A percentile compares a stretch with the other conserved stretches of the same genome.
These are phyloP conservation scores for Vitis hybrid DNA, from an alignment of 177 flowering plant genomes.

Conservation along the genomic window DNA sequence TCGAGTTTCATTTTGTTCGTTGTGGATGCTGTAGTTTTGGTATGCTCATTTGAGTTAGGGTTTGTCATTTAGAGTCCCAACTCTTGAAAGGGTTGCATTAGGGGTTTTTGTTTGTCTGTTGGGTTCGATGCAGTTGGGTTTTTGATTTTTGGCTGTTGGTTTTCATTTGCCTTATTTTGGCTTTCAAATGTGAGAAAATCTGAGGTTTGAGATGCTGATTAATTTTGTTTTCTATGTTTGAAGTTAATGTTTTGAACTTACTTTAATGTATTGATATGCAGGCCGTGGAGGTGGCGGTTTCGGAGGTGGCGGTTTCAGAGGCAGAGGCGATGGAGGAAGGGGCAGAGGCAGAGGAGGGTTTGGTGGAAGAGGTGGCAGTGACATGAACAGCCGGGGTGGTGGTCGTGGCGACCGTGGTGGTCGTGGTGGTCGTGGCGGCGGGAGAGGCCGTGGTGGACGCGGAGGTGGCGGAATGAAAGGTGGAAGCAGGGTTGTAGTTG, in stretches of 20 bases:
- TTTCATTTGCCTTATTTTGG: no score
- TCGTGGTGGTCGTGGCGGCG: constrained; percentile 45
- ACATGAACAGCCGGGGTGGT: constrained; percentile 34
- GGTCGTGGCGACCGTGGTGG: constrained; percentile 27
- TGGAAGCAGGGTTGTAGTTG: constrained; percentile 77
- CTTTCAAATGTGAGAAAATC: no score
- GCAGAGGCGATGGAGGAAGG: constrained; percentile 38
- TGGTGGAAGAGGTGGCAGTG: constrained; percentile 21
- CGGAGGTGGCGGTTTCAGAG: constrained; percentile 31
- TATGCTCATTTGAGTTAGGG: no score
- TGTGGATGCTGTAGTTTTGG: no score
- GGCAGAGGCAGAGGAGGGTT: constrained; percentile 35
- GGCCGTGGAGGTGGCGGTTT: constrained; percentile 48
- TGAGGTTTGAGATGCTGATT: no score
- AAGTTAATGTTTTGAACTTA: no score
- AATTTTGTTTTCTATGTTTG: no score
- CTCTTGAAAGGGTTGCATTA: no score
- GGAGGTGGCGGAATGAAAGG: constrained; percentile 86
- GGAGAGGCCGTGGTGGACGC: constrained; percentile 47
- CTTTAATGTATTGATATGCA: background rate
- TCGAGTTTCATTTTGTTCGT: no score
- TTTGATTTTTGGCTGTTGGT: background rate
- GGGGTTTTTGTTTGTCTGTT: no score
- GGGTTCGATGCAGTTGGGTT: background rate
- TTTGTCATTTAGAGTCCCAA: no score